A percentile compares a stretch with the other conserved stretches of the same genome.
phyloP scores from a whole-genome alignment of 78 protist genomes.

The Dictyostelium citrinum region DNA sequence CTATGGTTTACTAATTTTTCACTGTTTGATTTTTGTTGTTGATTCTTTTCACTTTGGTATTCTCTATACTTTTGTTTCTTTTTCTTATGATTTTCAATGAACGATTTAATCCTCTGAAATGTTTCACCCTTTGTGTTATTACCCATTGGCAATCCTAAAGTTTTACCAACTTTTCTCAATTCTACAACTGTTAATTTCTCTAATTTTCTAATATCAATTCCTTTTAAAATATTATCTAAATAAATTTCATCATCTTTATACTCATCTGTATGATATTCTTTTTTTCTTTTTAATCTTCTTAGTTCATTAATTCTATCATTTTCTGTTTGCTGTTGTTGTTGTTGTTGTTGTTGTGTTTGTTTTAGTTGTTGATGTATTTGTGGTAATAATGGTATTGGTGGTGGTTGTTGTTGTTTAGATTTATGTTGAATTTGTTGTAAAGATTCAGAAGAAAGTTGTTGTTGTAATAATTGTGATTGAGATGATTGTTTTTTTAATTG shows the following conservation, averaged over 20 bases:
- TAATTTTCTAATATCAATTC: not conserved
- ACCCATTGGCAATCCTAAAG: not conserved
- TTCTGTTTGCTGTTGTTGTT: not conserved
- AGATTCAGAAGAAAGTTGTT: not conserved
- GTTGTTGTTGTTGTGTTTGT: not conserved
- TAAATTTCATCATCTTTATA: not conserved
- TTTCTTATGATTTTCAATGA: not conserved
- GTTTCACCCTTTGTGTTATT: not conserved
- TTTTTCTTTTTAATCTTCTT: not conserved
- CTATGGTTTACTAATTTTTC: not conserved
- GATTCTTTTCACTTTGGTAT: not conserved
- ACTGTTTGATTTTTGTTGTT: not conserved
- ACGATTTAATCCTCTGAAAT: not conserved
- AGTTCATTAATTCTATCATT: not conserved
- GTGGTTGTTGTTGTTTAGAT: not conserved
- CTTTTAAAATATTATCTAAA: not conserved
- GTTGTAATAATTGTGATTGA: not conserved
- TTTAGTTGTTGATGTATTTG: not conserved
- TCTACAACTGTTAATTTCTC: not conserved
- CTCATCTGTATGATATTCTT: not conserved
- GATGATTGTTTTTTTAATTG: not conserved
- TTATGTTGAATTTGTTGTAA: not conserved
- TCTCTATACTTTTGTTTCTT: not conserved
- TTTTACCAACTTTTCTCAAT: not conserved
- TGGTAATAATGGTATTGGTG: not conserved